Evolutionary conservation across 306 rosid genomes (phyloP).

Genomic region (Cajanus cajan): DNA sequence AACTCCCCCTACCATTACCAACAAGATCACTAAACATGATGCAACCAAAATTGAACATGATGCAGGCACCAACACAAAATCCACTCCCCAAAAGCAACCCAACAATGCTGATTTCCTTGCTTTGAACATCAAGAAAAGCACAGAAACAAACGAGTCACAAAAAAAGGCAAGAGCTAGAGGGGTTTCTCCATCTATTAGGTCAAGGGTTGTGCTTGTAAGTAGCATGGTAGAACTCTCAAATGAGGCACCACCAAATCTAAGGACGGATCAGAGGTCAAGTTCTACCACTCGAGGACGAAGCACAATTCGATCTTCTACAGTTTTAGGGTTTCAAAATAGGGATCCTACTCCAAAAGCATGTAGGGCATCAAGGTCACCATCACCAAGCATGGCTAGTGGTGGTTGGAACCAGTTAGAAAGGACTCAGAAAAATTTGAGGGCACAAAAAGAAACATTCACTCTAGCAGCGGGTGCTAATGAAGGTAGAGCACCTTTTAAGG

Average conservation of each 20-base stretch:
- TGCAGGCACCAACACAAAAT: slow-evolving; percentile 11
- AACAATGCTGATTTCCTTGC: slow-evolving; percentile 30
- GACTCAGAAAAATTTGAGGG: slow-evolving; percentile 28
- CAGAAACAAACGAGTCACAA: slow-evolving; percentile 25
- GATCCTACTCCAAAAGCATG: slow-evolving; percentile 30
- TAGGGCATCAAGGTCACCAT: slow-evolving; percentile 67
- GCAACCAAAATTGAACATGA: slow-evolving; percentile 16
- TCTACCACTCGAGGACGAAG: slow-evolving; percentile 57
- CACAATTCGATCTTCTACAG: slow-evolving; percentile 21
- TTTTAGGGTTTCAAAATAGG: slow-evolving; percentile 14
- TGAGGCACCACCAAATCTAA: slow-evolving; percentile 57
- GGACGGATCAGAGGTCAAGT: slow-evolving; percentile 47
- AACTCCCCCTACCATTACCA: neutral
- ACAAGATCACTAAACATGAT: neutral
- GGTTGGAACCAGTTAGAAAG: slow-evolving; percentile 43
- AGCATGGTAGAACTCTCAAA: slow-evolving; percentile 41
- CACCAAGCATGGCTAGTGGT: slow-evolving; percentile 55
- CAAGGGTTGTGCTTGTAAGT: slow-evolving; percentile 36
- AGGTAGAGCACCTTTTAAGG: slow-evolving; percentile 45
- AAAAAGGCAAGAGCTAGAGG: slow-evolving; percentile 45
- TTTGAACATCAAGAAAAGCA: slow-evolving; percentile 40
- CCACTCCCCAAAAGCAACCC: slow-evolving; percentile 28
- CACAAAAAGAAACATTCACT: slow-evolving; percentile 21
- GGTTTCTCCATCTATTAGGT: slow-evolving; percentile 50
- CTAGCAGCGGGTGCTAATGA: slow-evolving; percentile 19